phyloP scores from a whole-genome alignment of 2,329 filamentous ascomycete genomes.

The Sclerotinia subarctica region DNA sequence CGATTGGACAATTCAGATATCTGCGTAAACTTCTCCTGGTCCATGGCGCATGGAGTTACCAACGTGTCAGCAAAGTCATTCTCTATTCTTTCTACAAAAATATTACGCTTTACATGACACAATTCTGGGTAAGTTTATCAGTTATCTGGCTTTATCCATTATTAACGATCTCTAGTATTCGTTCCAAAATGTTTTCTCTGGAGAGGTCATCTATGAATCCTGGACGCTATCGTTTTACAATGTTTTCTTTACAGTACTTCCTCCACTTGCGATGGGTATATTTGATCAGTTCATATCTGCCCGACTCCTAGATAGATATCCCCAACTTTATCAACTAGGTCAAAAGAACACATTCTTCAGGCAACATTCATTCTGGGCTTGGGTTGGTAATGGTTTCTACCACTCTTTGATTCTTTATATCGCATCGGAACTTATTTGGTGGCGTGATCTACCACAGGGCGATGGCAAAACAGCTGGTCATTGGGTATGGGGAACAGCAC shows the following conservation, averaged over 20 bases:
- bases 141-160: neutral
- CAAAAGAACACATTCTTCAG: constrained; percentile 94
- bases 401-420: constrained; percentile 94
- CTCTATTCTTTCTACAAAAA: constrained; percentile 99
- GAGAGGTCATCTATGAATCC: constrained; percentile 96
- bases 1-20: constrained; percentile 93
- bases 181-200: constrained; percentile 97
- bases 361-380: constrained; percentile 85
- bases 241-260: constrained; percentile 93
- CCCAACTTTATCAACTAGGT: constrained; percentile 89
- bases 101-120: constrained; percentile 96
- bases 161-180: constrained; percentile 61
- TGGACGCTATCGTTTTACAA: constrained; percentile 99
- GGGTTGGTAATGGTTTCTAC: constrained; percentile 93
- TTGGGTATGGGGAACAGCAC: constrained; percentile 96
- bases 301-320: constrained; percentile 87
- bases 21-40: constrained; percentile 91
- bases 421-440: constrained; percentile 76
- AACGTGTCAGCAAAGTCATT: constrained; percentile 94
- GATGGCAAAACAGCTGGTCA: constrained; percentile 85
- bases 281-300: constrained; percentile 98
- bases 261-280: constrained; percentile 90
- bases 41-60: constrained; percentile 96
- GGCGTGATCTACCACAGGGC: constrained; percentile 70
- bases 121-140: constrained; percentile 78